Base-by-base conservation (phyloP, 306 rosid genomes). In the Dalbergia cochinchinensis region DNA sequence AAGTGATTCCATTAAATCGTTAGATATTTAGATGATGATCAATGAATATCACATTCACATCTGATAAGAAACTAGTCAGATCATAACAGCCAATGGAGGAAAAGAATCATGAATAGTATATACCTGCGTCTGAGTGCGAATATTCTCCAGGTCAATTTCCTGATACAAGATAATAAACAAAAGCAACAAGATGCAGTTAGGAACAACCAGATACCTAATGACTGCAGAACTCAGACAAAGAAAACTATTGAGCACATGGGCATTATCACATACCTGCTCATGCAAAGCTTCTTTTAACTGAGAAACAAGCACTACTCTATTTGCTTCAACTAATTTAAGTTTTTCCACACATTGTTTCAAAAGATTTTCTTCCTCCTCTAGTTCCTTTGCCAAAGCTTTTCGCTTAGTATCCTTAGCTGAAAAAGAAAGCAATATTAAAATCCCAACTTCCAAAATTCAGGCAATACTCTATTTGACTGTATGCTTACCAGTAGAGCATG, bases 101-200 rank as follows among this genome's bases (percentile, higher is more conserved):
- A 82, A 71, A 50, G 34, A 79, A 71, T 60, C 19, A 50, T 67
- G 54, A 48, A 37, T 48, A 80, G 74, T 35, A 59, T 54, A 72
- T 88, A 94, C 99, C 97, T 90, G 98, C 97, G 91, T 90, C 80
- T 92, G 98, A 13, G 97, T 91, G 60, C 91, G 91, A 80, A 94
- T 78, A 50, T 86, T 87, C 85, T 92, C 99, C 84, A 92, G 85
- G 77, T 92, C 97, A 4, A 97, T 90, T 84, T 92, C 99, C 99
- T 94, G 82, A 54, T 65, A 82, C 75, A 62, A 62, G 65, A 13
- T 74, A 61, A 80, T 44, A 55, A 78, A 66, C 57, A 62, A 69
- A 48, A 50, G 58, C 20, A 73, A 39, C 47, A 73, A 71, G 48
- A 55, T 12, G 20, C 76, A 34, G 31, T 78, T 67, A 78, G 47